phyloP scores from a whole-genome alignment of 1,284 basidiomycete species.

The Singerocomus rubriflavus region DNA sequence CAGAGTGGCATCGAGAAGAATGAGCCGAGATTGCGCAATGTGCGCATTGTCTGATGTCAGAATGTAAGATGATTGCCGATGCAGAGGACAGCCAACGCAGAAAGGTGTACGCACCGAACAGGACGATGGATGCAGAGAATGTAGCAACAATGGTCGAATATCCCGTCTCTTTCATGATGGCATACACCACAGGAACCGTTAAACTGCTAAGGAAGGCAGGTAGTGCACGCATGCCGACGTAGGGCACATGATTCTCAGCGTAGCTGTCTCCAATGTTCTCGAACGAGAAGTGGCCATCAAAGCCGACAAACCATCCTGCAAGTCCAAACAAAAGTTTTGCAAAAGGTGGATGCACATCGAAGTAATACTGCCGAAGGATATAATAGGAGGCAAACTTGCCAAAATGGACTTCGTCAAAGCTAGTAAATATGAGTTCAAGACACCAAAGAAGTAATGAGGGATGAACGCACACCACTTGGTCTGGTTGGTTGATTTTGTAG shows the following conservation, averaged over 20 bases:
- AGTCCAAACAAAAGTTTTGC: constrained; percentile 92
- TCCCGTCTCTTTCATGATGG: constrained; percentile 97
- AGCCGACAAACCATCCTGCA: constrained; percentile 95
- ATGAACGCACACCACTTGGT: constrained; percentile 86
- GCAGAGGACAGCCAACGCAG: background rate
- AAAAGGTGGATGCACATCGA: constrained; percentile 98
- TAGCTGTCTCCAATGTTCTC: constrained; percentile 96
- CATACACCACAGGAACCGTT: constrained; percentile 89
- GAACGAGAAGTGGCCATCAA: constrained; percentile 92
- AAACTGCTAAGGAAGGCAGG: constrained; percentile 89
- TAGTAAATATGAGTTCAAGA: constrained; percentile 31
- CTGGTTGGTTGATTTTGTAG: constrained; percentile 91
- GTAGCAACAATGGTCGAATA: constrained; percentile 88
- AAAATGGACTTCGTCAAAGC: constrained; percentile 97
- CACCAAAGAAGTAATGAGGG: background rate
- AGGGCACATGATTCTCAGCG: constrained; percentile 83
- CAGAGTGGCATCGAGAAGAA: constrained; percentile 91
- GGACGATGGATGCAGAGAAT: constrained; percentile 81
- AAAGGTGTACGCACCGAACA: constrained; percentile 68
- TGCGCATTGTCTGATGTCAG: constrained; percentile 86
- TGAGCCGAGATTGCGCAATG: constrained; percentile 91
- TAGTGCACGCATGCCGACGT: constrained; percentile 89
- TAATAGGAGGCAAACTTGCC: constrained; percentile 95
- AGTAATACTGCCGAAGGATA: constrained; percentile 91
- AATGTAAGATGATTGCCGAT: constrained; percentile 5